phyloP scores from a whole-genome alignment of 257 asterid genomes.

The Buddleja alternifolia region DNA sequence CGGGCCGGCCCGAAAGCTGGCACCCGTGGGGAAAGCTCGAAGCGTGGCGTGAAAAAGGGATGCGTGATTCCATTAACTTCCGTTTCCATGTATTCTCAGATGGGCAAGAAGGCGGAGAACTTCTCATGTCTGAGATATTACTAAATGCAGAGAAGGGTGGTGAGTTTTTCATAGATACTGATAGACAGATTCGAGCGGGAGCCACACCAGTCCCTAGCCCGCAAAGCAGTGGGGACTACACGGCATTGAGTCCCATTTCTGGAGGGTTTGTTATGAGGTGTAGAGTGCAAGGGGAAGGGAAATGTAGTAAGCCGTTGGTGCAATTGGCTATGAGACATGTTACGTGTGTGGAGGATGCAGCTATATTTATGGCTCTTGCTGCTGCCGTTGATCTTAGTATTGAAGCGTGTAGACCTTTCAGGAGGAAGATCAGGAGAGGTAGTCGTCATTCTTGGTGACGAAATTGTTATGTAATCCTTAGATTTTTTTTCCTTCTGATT shows the following conservation, averaged over 20 bases:
- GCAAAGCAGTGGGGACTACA: constrained; percentile 85
- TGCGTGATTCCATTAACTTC: constrained; percentile 71
- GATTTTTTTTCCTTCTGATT: constrained; percentile 17
- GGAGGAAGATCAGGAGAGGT: constrained; percentile 63
- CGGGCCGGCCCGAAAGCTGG: constrained; percentile 80
- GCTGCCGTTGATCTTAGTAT: constrained; percentile 96
- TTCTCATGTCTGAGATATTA: constrained; percentile 72
- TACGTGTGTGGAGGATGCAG: constrained; percentile 93
- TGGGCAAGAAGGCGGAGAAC: constrained; percentile 72
- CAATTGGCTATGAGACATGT: constrained; percentile 90
- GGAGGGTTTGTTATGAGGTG: constrained; percentile 96
- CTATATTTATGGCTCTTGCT: constrained; percentile 94
- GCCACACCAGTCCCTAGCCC: constrained; percentile 74
- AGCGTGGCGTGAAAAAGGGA: constrained; percentile 94
- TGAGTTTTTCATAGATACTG: constrained; percentile 84
- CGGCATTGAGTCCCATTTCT: constrained; percentile 58
- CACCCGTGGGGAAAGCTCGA: constrained; percentile 99
- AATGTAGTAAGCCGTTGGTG: constrained; percentile 77
- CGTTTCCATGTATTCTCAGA: constrained; percentile 82
- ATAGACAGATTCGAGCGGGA: constrained; percentile 57
- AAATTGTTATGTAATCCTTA: not conserved
- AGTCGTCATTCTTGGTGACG: constrained; percentile 74
- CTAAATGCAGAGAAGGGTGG: constrained; percentile 89
- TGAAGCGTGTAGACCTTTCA: constrained; percentile 85
- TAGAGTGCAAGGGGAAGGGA: constrained; percentile 85